phyloP scores from a whole-genome alignment of 139 green algal genomes.

The Pleodorina starrii region DNA sequence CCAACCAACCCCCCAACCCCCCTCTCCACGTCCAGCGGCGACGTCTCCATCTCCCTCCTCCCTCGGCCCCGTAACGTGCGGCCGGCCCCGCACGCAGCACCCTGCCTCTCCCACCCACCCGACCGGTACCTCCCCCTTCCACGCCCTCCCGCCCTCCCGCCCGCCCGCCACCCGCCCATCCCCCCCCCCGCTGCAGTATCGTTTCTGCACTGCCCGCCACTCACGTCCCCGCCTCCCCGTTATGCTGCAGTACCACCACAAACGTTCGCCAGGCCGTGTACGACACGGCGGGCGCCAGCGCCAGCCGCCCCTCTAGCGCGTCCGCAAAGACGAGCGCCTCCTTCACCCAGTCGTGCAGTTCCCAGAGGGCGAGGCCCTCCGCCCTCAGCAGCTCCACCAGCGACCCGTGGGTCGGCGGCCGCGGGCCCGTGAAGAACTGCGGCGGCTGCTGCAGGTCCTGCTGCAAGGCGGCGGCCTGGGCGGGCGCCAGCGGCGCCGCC shows the following conservation, averaged over 20 bases:
- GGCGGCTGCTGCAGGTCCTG: constrained; percentile 30
- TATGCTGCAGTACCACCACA: background rate
- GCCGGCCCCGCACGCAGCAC: no score
- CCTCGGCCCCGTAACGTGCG: no score
- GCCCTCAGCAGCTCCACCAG: constrained; percentile 1
- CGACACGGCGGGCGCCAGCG: constrained; percentile 25
- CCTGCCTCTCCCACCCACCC: no score
- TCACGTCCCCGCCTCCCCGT: background rate
- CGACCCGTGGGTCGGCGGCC: background rate
- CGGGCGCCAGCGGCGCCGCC: constrained; percentile 5
- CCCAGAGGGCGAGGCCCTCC: background rate
- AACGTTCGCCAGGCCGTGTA: constrained; percentile 25
- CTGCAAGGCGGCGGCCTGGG: background rate
- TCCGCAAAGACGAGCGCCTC: background rate
- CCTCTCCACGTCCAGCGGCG: no score
- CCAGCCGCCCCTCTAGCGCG: background rate
- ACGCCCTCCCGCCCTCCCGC: no score
- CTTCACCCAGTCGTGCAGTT: background rate
- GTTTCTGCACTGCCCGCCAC: no score
- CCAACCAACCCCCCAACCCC: no score
- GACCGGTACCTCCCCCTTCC: no score
- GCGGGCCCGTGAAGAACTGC: background rate
- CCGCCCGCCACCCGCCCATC: no score
- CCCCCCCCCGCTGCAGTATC: no score
- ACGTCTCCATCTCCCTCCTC: no score